Conservation (phyloP, 1,139 yeast species). For the Martiniozyma asiatica region DNA sequence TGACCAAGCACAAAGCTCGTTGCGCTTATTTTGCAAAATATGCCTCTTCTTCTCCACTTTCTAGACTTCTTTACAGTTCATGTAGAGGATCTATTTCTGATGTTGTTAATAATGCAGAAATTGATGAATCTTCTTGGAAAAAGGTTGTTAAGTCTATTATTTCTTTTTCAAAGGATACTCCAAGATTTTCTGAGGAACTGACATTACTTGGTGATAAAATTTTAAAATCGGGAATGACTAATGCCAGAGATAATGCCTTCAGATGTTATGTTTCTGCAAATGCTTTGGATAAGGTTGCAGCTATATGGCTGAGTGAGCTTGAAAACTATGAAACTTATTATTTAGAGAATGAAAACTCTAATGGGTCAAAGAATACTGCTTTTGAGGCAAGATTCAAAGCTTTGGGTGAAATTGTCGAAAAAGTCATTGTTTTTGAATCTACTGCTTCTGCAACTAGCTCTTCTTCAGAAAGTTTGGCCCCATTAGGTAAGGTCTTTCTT, state of each 20-base stretch:
- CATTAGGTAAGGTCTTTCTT: slow-evolving; percentile 44
- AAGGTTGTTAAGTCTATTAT: slow-evolving; percentile 63
- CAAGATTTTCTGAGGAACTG: slow-evolving; percentile 40
- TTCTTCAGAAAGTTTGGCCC: slow-evolving; percentile 34
- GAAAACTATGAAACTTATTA: slow-evolving; percentile 43
- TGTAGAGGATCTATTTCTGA: slow-evolving; percentile 54
- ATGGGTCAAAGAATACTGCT: slow-evolving; percentile 35
- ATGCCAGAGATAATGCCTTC: slow-evolving; percentile 58
- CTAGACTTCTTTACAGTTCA: slow-evolving; percentile 64
- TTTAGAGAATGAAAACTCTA: slow-evolving; percentile 20
- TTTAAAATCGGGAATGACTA: slow-evolving; percentile 26
- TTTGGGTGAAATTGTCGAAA: slow-evolving; percentile 71
- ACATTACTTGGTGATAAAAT: slow-evolving; percentile 67
- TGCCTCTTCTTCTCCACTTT: slow-evolving; percentile 40
- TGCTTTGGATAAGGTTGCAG: slow-evolving; percentile 66
- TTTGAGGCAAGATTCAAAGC: slow-evolving; percentile 82
- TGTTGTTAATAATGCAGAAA: slow-evolving; percentile 66
- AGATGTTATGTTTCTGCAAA: slow-evolving; percentile 73
- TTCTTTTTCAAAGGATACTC: slow-evolving; percentile 38
- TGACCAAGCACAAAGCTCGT: slow-evolving; percentile 54
- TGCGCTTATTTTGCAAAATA: slow-evolving; percentile 56
- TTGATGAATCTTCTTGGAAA: slow-evolving; percentile 56
- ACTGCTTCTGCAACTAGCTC: slow-evolving; percentile 27
- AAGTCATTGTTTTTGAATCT: slow-evolving; percentile 64
- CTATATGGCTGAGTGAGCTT: slow-evolving; percentile 76